Conservation (phyloP, 805 yeast species). For the Sugiyamaella smithiae region DNA sequence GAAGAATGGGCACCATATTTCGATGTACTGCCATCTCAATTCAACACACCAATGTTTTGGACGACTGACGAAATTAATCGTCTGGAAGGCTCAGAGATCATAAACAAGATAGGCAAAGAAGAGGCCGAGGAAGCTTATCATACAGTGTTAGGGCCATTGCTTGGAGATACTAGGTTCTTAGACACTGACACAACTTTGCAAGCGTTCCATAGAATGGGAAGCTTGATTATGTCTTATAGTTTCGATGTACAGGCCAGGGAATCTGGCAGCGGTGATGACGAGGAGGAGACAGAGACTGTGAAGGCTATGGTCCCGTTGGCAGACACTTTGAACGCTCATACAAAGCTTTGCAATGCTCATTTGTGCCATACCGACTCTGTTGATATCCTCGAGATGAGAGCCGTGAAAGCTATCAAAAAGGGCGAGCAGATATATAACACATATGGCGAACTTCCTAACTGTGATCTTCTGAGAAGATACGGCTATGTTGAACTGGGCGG, state of each 20-base stretch:
- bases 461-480: slow-evolving; percentile 85
- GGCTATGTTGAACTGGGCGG: slow-evolving; percentile 82
- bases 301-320: slow-evolving; percentile 94
- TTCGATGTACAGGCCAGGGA: slow-evolving; percentile 64
- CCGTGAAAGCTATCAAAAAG: slow-evolving; percentile 54
- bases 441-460: slow-evolving; percentile 86
- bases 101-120: slow-evolving; percentile 66
- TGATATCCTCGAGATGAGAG: slow-evolving; percentile 62
- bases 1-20: slow-evolving; percentile 73
- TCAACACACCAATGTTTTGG: slow-evolving; percentile 83
- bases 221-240: slow-evolving; percentile 82
- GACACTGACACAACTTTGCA: slow-evolving; percentile 43
- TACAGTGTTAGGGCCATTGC: slow-evolving; percentile 45
- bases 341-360: slow-evolving; percentile 71
- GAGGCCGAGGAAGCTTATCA: slow-evolving; percentile 61
- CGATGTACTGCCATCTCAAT: slow-evolving; percentile 59
- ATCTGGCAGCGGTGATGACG: slow-evolving; percentile 27
- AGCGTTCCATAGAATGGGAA: slow-evolving; percentile 69
- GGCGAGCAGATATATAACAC: slow-evolving; percentile 84
- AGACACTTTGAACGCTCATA: slow-evolving; percentile 85
- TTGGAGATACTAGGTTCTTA: slow-evolving; percentile 22
- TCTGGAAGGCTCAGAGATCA: slow-evolving; percentile 68
- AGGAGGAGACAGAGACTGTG: slow-evolving; percentile 38
- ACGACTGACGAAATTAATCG: slow-evolving; percentile 50
- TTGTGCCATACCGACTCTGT: slow-evolving; percentile 43